Base-by-base conservation (phyloP, 192 early-diverging fungal genomes). In the Coemansia sp. region DNA sequence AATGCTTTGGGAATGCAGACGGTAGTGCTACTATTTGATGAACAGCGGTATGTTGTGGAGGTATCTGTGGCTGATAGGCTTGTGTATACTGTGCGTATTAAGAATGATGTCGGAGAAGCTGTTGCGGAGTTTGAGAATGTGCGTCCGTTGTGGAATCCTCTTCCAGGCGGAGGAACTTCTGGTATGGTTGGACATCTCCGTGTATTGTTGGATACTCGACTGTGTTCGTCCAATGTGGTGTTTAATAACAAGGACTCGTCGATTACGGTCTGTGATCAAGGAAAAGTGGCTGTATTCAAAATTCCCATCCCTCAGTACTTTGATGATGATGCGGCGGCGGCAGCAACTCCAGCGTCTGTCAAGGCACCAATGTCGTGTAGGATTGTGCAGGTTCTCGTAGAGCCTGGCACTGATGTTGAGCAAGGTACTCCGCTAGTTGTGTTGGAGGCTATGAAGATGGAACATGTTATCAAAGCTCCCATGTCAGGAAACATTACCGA, bases 381-480 rank as follows among this genome's bases (percentile, higher is more conserved):
- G 82, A 96, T 98, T 59, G 90, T 93, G 21, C 89, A 90, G 73
- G 86, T 97, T 1, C 70, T 85, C 48, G 86, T 92, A 2, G 81
- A 88, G 57, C 71, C 86, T 22, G 96, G 94, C 16, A 86, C 92
- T 28, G 82, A 82, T 32, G 91, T 98, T 9, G 84, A 85, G 51
- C 92, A 93, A 73, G 94, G 90, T 38, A 83, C 88, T 50, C 85
- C 88, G 34, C 72, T 98, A 28, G 76, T 96, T 3, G 84, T 98
- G 28, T 80, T 98, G 28, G 96, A 98, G 67, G 96, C 96, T 19
- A 98, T 98, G 96, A 98, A 98, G 85, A 98, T 98, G 96, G 96
- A 98, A 85, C 94, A 97, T 60, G 85, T 93, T 49, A 90, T 98
- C 61, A 88, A 87, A 68, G 88, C 93, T 1, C 94, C 94, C 4